Base-by-base conservation (phyloP, 495 filamentous ascomycete species). In the Neurospora sp. region DNA sequence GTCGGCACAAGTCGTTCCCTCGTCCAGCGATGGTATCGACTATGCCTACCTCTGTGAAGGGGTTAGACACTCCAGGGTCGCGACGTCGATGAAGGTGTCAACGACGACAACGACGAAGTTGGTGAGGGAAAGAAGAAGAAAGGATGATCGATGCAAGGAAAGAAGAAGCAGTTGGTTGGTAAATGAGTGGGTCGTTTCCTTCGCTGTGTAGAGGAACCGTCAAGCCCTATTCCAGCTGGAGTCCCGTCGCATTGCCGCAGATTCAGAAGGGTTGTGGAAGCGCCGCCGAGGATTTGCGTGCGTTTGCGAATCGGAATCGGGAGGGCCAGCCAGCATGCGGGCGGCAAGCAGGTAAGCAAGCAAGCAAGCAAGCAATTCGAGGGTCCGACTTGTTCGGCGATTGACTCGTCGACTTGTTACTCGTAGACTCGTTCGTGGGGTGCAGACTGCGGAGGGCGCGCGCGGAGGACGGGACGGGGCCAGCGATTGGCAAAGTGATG, bases 1-100 rank as follows among this genome's bases (percentile, higher is more conserved):
- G 83, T 82, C 53, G 69, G 76, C 79, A 83, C 83, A 79, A 83
- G 82, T 83, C 83, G 81, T 78, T 77, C 79, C 79, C 78, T 82
- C 86, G 85, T 85, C 86, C 86, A 76, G 86, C 86, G 86, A 85
- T 83, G 83, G 79, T 77, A 72, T 82, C 85, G 85, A 86, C 84
- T 81, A 80, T 81, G 82, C 79, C 74, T 74, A 76, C 59, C 73
- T 77, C 75, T 78, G 73, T 74, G 73, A 77, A 76, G 75, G 76
- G 78, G 74, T 20, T 35, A 68, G 37, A 61, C 68, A 59, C 71
- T 78, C 73, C 74, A 46, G 71, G 69, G 14, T 68, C 65, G 71
- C 46, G 61, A 46, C 74, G 74, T 69, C 74, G 69, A 70, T 48
- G 69, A 74, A 48, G 71, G 74, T 22, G 27, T 65, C 53, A 8